Percentiles rank a stretch among this genome's conserved stretches.
phyloP scores from a whole-genome alignment of 2,329 filamentous ascomycete species.

The Fusarium praegraminearum region DNA sequence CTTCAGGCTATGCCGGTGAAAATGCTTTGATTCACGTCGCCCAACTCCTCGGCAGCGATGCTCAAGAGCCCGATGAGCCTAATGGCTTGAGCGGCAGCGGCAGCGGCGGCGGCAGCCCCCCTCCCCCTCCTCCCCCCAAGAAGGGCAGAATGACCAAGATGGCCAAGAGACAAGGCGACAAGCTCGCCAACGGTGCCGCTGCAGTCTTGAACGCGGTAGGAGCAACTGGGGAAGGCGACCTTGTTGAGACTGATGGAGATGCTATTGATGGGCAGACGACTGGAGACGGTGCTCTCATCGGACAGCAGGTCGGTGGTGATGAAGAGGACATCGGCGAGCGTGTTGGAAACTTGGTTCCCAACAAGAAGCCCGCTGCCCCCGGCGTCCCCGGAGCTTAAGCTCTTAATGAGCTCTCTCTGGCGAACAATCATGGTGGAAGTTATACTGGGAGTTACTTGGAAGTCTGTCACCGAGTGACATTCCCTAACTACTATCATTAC shows the following conservation, averaged over 20 bases:
- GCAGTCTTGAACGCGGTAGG: background rate
- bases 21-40: background rate
- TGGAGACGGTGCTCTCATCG: background rate
- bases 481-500: background rate
- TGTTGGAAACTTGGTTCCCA: background rate
- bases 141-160: background rate
- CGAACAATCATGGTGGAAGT: background rate
- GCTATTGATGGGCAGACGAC: constrained; percentile 9
- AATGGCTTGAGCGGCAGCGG: background rate
- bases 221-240: background rate
- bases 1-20: background rate
- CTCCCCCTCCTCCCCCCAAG: background rate
- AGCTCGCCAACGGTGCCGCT: background rate
- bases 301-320: constrained; percentile 4
- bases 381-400: background rate
- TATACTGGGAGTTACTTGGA: background rate
- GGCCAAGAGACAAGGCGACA: constrained; percentile 12
- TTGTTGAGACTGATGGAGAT: background rate
- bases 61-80: background rate
- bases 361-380: background rate
- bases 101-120: background rate
- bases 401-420: background rate
- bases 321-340: background rate
- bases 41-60: background rate
- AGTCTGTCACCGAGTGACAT: background rate